Percentiles rank a stretch among this genome's conserved stretches.
Conservation (phyloP, 1,139 yeast species). For the Yamadazyma kanchanaburiensis region DNA sequence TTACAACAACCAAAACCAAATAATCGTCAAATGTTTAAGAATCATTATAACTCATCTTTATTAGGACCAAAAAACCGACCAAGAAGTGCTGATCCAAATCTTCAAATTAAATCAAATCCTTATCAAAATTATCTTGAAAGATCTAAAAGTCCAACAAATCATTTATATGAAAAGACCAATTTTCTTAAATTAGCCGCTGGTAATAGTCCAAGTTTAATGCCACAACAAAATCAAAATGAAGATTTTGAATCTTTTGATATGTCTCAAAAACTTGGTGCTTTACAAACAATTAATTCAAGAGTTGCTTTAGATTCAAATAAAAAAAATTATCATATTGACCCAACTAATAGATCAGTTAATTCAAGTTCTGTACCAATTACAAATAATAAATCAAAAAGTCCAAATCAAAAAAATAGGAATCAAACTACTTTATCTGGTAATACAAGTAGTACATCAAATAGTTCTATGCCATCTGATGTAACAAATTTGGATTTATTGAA, state of each 20-base stretch:
- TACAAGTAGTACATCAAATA: conserved; percentile 16
- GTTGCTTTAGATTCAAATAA: conserved; percentile 57
- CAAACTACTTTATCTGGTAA: conserved; percentile 2
- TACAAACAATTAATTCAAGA: conserved; percentile 60
- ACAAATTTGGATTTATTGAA: conserved; percentile 61
- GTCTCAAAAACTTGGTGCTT: conserved; percentile 55
- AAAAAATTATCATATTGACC: conserved; percentile 28
- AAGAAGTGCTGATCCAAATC: conserved; percentile 41
- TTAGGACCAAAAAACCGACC: conserved; percentile 35
- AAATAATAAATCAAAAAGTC: conserved; percentile 14
- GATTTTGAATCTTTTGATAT: conserved; percentile 32
- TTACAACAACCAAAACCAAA: conserved; percentile 41
- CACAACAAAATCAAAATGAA: conserved; percentile 11
- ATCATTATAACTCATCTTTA: conserved; percentile 8
- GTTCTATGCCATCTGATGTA: conserved; percentile 61
- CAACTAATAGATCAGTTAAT: conserved; percentile 33
- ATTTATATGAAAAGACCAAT: conserved; percentile 43
- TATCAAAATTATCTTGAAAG: conserved; percentile 26
- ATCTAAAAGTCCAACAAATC: conserved; percentile 43
- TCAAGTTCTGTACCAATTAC: conserved; percentile 37
- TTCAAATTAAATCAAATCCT: conserved; percentile 9
- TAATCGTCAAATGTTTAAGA: conserved; percentile 23
- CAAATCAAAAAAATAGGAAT: conserved; percentile 10
- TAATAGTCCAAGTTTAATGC: conserved; percentile 18
- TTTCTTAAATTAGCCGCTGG: conserved; percentile 45